Base-by-base conservation (phyloP, 805 yeast species). In the Pichia gijzeniarum region DNA sequence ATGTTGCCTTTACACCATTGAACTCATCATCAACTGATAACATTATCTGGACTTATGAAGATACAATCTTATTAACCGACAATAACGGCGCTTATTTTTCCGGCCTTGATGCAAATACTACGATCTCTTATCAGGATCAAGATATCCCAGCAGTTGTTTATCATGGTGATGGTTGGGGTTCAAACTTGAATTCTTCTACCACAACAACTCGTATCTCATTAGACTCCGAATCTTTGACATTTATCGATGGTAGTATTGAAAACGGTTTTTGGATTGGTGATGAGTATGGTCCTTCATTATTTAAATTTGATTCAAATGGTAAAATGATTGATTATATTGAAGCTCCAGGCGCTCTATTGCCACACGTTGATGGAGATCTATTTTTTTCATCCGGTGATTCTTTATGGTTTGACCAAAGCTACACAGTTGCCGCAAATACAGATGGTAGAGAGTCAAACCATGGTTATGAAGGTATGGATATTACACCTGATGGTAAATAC, bases 251-350 rank as follows among this genome's bases (percentile, higher is more conserved):
- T 39, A 60, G 58, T 37, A 55, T 61, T 35, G 34, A 43, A 27
- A 60, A 61, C 35, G 67, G 67, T 2, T 62, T 62, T 48, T 60
- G 65, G 65, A 55, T 62, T 39, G 46, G 60, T 37, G 67, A 62
- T 48, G 67, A 61, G 43, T 62, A 62, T 41, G 67, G 67, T 5
- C 67, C 67, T n/a, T 55, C 56, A 22, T 38, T 60, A 22, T 57
- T 53, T 51, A 56, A 55, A 39, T 62, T 62, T 36, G 51, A 51
- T 46, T 43, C 62, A 13, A 35, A 46, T 19, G 67, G 65, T 40
- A 39, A 45, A 16, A 43, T 62, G 41, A 18, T 53, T 32, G 64
- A 59, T 20, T 61, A 52, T 34, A 53, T 59, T 22, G 43, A 47
- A 14, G 65, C 65, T 12, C 64, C 64, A 32, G 55, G 51, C 20